A percentile compares a stretch with the other conserved stretches of the same genome.
Conservation (phyloP, 129 eudicot species). For the Erigeron canadensis region DNA sequence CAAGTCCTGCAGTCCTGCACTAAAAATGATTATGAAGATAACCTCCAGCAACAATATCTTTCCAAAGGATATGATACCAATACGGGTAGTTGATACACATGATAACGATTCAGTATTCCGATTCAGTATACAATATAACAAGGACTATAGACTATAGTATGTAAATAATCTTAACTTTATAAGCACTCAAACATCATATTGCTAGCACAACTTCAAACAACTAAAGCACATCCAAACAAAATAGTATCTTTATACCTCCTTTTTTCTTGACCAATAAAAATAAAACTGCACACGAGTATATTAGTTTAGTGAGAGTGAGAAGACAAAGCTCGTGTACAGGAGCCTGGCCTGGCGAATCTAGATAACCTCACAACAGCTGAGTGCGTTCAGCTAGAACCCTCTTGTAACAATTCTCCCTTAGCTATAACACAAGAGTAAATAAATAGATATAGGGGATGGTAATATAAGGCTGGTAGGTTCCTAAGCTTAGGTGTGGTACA, state of each 20-base stretch:
- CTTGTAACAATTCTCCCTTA: constrained; percentile 74
- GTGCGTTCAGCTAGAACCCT: constrained; percentile 70
- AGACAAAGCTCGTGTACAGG: constrained; percentile 43
- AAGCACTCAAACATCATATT: background rate
- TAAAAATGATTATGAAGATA: constrained; percentile 1
- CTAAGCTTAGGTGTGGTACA: too few species aligned
- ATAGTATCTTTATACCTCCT: background rate
- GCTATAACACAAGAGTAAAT: constrained; percentile 42
- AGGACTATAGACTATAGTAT: constrained; percentile 5
- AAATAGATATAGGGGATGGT: too few species aligned
- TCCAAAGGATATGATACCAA: constrained; percentile 10
- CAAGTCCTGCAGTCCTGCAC: constrained; percentile 59
- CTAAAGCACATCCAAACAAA: background rate
- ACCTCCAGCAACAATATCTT: constrained; percentile 13
- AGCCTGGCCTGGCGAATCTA: too few species aligned
- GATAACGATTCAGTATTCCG: background rate
- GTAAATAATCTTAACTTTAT: background rate
- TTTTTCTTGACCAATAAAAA: background rate
- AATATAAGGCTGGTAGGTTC: too few species aligned
- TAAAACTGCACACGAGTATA: background rate
- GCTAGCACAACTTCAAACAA: too few species aligned
- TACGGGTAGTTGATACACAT: background rate
- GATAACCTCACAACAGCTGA: constrained; percentile 61
- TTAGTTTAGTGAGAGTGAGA: too few species aligned
- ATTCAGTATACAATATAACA: constrained; percentile 1